Evolutionary conservation across 768 basidiomycete species (phyloP).

Genomic region (Russula abietina): DNA sequence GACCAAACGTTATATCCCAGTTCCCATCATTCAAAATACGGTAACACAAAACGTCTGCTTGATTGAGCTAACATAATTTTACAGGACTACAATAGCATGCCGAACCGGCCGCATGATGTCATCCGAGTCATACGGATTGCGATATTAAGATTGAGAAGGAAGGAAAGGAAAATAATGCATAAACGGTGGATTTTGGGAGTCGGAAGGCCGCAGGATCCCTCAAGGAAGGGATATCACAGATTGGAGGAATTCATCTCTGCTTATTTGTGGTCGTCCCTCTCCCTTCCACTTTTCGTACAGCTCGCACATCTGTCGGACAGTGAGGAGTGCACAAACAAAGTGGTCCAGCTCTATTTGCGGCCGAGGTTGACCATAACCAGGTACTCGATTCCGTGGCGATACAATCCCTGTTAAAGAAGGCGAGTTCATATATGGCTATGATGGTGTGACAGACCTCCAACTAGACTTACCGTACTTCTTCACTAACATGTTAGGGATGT

Average conservation of each 20-base stretch:
- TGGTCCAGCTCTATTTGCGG: too few species aligned
- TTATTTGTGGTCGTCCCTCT: background rate
- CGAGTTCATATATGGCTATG: background rate
- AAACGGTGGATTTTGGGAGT: background rate
- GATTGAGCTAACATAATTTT: too few species aligned
- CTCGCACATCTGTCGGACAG: background rate
- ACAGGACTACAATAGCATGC: too few species aligned
- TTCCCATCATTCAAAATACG: too few species aligned
- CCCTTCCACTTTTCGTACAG: background rate
- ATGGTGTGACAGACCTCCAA: background rate
- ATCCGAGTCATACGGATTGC: too few species aligned
- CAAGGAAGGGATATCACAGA: conserved; percentile 11
- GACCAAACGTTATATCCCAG: too few species aligned
- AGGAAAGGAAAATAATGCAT: background rate
- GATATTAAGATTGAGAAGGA: background rate
- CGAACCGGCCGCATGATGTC: too few species aligned
- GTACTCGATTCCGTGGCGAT: too few species aligned
- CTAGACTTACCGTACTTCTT: conserved; percentile 12
- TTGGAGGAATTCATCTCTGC: too few species aligned
- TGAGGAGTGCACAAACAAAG: too few species aligned
- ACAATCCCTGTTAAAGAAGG: background rate
- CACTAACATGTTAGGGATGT: background rate
- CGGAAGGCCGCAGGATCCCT: background rate
- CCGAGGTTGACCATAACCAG: too few species aligned
- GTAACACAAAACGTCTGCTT: too few species aligned